Evolutionary conservation across 768 basidiomycete genomes (phyloP).

Genomic region (Leccinum subtestaceum): DNA sequence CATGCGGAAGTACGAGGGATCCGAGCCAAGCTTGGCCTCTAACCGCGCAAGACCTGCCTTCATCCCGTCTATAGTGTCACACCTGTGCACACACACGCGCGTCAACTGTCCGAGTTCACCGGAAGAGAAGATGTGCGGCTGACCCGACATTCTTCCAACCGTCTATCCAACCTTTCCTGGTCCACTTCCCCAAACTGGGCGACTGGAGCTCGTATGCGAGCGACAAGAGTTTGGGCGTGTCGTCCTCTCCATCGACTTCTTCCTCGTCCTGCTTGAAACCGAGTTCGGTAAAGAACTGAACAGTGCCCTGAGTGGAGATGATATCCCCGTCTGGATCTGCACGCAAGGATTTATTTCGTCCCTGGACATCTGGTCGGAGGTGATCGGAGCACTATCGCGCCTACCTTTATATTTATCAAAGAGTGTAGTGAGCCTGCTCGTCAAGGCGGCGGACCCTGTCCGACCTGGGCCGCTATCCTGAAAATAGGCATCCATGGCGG

Average conservation of each 20-base stretch:
- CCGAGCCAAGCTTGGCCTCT: slow-evolving; percentile 56
- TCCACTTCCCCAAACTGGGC: slow-evolving; percentile 70
- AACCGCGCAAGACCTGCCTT: slow-evolving; percentile 51
- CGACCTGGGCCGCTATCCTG: slow-evolving; percentile 37
- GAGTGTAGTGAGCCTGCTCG: slow-evolving; percentile 51
- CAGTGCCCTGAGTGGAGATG: slow-evolving; percentile 78
- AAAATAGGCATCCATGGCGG: slow-evolving; percentile 73
- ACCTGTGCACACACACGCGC: slow-evolving; percentile 38
- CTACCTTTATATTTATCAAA: slow-evolving; percentile 72
- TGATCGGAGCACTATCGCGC: slow-evolving; percentile 3
- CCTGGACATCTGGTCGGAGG: neutral
- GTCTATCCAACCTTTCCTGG: slow-evolving; percentile 66
- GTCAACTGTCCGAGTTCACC: slow-evolving; percentile 5
- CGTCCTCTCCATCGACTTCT: slow-evolving; percentile 69
- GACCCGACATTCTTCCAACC: slow-evolving; percentile 78
- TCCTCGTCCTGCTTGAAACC: slow-evolving; percentile 33
- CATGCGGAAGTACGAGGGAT: slow-evolving; percentile 66
- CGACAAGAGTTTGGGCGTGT: slow-evolving; percentile 71
- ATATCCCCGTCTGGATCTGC: slow-evolving; percentile 57
- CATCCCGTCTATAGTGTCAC: slow-evolving; percentile 66
- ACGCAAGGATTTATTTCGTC: neutral
- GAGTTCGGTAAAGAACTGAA: slow-evolving; percentile 53
- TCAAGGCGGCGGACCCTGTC: slow-evolving; percentile 36
- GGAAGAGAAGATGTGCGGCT: slow-evolving; percentile 23
- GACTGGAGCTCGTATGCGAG: slow-evolving; percentile 82